Conservation (phyloP, 768 basidiomycete genomes). For the Leccinum pellstonianum region DNA sequence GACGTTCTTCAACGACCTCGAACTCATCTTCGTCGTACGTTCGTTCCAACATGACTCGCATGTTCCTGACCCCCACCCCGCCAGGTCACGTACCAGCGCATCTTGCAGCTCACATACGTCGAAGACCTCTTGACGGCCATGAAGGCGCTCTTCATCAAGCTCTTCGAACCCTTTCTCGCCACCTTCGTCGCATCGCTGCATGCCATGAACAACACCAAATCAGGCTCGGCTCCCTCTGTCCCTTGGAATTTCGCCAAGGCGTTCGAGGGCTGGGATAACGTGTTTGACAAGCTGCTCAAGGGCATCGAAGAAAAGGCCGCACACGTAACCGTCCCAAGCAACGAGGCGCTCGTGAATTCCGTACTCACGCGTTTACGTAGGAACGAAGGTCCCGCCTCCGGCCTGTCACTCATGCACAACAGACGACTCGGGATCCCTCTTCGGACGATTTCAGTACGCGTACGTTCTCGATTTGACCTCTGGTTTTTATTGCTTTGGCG, state of each 20-base stretch:
- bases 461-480: conserved; percentile 27
- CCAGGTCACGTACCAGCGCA: conserved; percentile 94
- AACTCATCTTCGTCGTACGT: conserved; percentile 93
- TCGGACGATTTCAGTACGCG: conserved; percentile 61
- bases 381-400: conserved; percentile 71
- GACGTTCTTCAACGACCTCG: conserved; percentile 93
- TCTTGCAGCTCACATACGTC: conserved; percentile 91
- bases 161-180: conserved; percentile 81
- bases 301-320: conserved; percentile 75
- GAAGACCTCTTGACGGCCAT: conserved; percentile 81
- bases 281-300: conserved; percentile 75
- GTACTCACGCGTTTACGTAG: conserved; percentile 35
- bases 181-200: conserved; percentile 84
- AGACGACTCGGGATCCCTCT: conserved; percentile 44
- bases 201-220: conserved; percentile 49
- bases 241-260: conserved; percentile 70
- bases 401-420: conserved; percentile 33
- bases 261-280: conserved; percentile 76
- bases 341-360: background rate
- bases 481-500: background rate
- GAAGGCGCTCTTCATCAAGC: conserved; percentile 81
- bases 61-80: conserved; percentile 4
- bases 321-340: conserved; percentile 40
- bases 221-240: conserved; percentile 30
- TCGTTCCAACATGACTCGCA: background rate